These are phyloP conservation scores for Metschnikowia dekortorum DNA, from an alignment of 805 yeast species.

Conservation along the genomic window DNA sequence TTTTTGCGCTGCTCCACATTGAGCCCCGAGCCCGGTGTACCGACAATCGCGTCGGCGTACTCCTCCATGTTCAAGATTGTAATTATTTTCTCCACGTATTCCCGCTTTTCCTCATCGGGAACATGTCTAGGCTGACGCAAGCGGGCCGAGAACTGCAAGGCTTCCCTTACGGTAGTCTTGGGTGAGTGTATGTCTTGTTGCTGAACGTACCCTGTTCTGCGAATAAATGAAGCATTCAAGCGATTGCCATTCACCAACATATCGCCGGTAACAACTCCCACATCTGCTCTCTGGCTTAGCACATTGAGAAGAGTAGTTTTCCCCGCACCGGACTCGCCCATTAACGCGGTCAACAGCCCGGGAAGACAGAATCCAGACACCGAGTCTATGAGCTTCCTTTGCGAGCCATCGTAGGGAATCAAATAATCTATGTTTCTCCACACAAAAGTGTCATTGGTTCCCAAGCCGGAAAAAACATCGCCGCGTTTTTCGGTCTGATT, in stretches of 20 bases:
- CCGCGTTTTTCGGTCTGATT: no score
- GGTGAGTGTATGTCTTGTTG: slow-evolving; percentile 54
- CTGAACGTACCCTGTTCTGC: slow-evolving; percentile 55
- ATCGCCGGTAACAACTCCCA: slow-evolving; percentile 54
- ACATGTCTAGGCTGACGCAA: slow-evolving; percentile 41
- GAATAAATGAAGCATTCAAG: slow-evolving; percentile 45
- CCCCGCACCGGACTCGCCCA: slow-evolving; percentile 64
- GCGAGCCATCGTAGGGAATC: not conserved
- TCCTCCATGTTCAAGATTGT: slow-evolving; percentile 45
- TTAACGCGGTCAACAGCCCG: slow-evolving; percentile 54
- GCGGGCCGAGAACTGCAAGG: slow-evolving; percentile 46
- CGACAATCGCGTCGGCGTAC: slow-evolving; percentile 51
- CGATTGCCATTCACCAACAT: slow-evolving; percentile 52
- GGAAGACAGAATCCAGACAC: slow-evolving; percentile 22
- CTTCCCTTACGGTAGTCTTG: slow-evolving; percentile 49
- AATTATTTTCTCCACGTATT: slow-evolving; percentile 48
- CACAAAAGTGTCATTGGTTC: not conserved
- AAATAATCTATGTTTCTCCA: not conserved
- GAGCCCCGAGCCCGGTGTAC: slow-evolving; percentile 42
- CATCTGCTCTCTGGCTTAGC: slow-evolving; percentile 47
- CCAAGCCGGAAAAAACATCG: not conserved
- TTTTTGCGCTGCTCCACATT: slow-evolving; percentile 53
- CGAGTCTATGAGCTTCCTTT: not conserved
- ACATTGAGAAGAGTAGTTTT: slow-evolving; percentile 53
- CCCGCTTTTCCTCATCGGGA: slow-evolving; percentile 40